Evolutionary conservation across 768 basidiomycete genomes (phyloP).

Genomic region (Kwoniella pini): DNA sequence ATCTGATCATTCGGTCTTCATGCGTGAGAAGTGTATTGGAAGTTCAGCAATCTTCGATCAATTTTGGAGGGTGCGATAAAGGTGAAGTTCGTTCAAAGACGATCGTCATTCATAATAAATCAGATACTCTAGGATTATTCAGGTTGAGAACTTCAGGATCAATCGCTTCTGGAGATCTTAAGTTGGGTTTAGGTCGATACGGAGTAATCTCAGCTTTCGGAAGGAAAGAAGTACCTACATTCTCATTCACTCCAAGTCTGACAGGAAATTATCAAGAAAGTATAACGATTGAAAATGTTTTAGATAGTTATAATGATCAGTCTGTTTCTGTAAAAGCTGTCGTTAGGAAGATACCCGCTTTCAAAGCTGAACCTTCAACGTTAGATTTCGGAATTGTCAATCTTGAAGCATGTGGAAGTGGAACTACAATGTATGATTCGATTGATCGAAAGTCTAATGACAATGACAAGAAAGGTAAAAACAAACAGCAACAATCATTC

Average conservation of each 20-base stretch:
- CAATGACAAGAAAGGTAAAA: not conserved
- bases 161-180: slow-evolving; percentile 51
- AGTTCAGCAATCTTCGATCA: slow-evolving; percentile 52
- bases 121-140: slow-evolving; percentile 50
- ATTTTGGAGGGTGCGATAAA: slow-evolving; percentile 51
- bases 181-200: slow-evolving; percentile 49
- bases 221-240: slow-evolving; percentile 47
- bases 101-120: slow-evolving; percentile 53
- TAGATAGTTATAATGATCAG: slow-evolving; percentile 46
- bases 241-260: slow-evolving; percentile 49
- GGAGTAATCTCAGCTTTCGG: slow-evolving; percentile 52
- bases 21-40: slow-evolving; percentile 47
- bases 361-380: slow-evolving; percentile 37
- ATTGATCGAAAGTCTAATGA: no score
- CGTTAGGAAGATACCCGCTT: slow-evolving; percentile 46
- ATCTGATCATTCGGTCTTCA: slow-evolving; percentile 46
- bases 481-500: slow-evolving; percentile 16
- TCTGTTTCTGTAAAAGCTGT: slow-evolving; percentile 51
- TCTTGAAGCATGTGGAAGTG: no score
- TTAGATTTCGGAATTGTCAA: slow-evolving; percentile 40
- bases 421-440: no score
- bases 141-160: slow-evolving; percentile 49
- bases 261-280: slow-evolving; percentile 50
- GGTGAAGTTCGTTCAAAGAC: slow-evolving; percentile 49
- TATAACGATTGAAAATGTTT: slow-evolving; percentile 49